Percentiles rank a stretch among this genome's conserved stretches.
Conservation (phyloP, 1,284 basidiomycete genomes). For the Ceratobasidium sp. region DNA sequence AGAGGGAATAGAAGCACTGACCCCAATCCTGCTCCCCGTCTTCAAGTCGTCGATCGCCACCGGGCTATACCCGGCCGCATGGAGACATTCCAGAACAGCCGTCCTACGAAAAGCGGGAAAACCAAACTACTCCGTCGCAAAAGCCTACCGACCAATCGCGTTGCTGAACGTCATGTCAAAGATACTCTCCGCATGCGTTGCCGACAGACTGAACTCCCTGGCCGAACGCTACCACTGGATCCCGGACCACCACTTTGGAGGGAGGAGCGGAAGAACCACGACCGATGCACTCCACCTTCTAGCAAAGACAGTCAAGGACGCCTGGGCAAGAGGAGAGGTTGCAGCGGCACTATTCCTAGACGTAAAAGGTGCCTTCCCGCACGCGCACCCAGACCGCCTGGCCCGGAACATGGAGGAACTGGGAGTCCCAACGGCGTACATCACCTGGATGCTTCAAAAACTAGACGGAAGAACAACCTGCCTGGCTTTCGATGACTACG, state of each 20-base stretch:
- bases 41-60: not conserved
- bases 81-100: conserved; percentile 24
- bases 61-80: not conserved
- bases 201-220: not conserved
- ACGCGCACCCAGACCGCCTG: conserved; percentile 49
- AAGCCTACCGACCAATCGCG: conserved; percentile 45
- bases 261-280: conserved; percentile 37
- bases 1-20: conserved; percentile 49
- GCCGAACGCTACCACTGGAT: conserved; percentile 22
- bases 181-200: conserved; percentile 20
- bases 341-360: conserved; percentile 42
- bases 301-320: conserved; percentile 37
- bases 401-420: conserved; percentile 52
- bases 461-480: conserved; percentile 44
- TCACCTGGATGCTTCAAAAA: conserved; percentile 46
- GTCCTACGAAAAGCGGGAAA: conserved; percentile 43
- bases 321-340: conserved; percentile 42
- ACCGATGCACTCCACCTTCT: conserved; percentile 27
- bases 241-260: conserved; percentile 40
- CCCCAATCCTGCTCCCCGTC: conserved; percentile 48
- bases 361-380: conserved; percentile 52
- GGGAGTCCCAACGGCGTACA: conserved; percentile 49
- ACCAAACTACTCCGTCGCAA: conserved; percentile 41
- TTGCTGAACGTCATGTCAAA: conserved; percentile 36
- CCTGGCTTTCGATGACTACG: not conserved